phyloP scores from a whole-genome alignment of 164 flowering plant genomes.

The Chimonanthus praecox region DNA sequence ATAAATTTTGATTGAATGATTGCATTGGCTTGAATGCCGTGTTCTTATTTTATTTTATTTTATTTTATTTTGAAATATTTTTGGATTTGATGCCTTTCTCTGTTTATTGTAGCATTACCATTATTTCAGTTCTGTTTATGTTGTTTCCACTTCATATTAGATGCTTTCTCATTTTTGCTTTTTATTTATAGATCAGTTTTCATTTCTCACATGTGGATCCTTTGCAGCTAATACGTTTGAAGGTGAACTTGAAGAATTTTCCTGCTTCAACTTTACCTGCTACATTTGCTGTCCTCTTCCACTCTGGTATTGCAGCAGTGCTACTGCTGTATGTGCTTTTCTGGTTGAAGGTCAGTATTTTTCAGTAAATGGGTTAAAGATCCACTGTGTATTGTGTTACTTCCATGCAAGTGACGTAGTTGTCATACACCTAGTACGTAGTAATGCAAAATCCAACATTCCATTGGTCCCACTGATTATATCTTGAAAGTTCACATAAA shows the following conservation, averaged over 20 bases:
- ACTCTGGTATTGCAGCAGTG: slow-evolving; percentile 74
- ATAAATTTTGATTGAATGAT: background rate
- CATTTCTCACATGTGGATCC: background rate
- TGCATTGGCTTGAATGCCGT: background rate
- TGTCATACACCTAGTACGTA: background rate
- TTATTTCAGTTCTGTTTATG: background rate
- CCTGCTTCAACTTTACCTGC: slow-evolving; percentile 69
- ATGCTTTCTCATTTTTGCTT: background rate
- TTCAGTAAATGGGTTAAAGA: background rate
- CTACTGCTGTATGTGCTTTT: slow-evolving; percentile 68
- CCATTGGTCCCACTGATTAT: no score
- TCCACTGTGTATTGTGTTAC: background rate
- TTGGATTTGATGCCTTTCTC: background rate
- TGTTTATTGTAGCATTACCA: background rate
- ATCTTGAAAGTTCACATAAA: no score
- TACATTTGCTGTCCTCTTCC: slow-evolving; percentile 75
- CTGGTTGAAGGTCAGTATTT: slow-evolving; percentile 80
- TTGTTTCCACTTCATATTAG: background rate
- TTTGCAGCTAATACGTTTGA: slow-evolving; percentile 59
- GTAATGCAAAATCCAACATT: no score
- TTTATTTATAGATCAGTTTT: no score
- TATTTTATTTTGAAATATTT: no score
- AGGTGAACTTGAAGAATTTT: slow-evolving; percentile 80
- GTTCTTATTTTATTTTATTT: no score
- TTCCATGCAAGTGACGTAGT: no score